These are phyloP conservation scores for Eucalyptus pumila DNA, from an alignment of 345 rosid genomes.

Conservation along the genomic window DNA sequence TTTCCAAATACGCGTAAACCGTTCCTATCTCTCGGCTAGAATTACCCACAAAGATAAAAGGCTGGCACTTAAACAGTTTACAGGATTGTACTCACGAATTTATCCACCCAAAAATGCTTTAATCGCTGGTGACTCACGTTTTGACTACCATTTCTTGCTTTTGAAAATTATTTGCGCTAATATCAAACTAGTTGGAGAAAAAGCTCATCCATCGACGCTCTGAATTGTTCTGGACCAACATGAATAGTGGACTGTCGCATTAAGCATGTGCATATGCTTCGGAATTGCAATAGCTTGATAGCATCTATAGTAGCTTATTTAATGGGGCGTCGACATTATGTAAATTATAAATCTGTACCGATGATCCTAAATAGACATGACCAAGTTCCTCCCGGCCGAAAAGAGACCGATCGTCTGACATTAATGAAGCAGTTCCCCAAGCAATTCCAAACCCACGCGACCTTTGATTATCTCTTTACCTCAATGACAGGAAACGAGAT, in stretches of 20 bases:
- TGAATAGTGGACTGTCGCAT: background rate
- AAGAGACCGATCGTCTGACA: background rate
- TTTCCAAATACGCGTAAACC: background rate
- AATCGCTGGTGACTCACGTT: background rate
- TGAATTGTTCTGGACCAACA: background rate
- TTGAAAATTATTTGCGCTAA: background rate
- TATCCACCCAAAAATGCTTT: background rate
- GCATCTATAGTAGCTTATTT: background rate
- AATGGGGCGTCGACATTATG: background rate
- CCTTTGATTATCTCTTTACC: background rate
- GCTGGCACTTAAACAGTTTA: background rate
- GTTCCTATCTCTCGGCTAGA: background rate
- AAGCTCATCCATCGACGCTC: background rate
- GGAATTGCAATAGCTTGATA: background rate
- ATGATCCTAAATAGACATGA: background rate
- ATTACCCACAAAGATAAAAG: background rate
- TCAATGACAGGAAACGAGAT: background rate
- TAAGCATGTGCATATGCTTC: background rate
- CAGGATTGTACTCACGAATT: background rate
- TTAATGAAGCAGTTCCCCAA: background rate
- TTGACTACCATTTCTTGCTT: background rate
- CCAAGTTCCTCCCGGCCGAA: background rate
- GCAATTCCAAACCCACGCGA: background rate
- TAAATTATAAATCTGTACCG: background rate
- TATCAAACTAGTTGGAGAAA: background rate